Base-by-base conservation (phyloP, 352 stramenopile species). In the Phytophthora hibernalis region DNA sequence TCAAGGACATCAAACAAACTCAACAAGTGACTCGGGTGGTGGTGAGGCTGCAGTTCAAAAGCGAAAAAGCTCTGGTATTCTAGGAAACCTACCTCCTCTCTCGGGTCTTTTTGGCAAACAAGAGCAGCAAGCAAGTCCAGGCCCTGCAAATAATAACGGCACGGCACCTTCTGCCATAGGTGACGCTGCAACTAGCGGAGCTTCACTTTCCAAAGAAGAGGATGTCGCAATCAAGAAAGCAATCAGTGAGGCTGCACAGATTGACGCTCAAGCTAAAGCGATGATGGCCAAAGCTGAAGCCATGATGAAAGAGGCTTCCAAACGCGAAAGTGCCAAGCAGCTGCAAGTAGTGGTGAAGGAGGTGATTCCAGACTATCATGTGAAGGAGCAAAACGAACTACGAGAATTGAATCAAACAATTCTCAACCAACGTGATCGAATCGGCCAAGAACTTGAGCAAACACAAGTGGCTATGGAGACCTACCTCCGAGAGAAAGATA, bases 281-380 rank as follows among this genome's bases (percentile, higher is more conserved):
- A 93, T 93, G 83, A 93, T 95, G 83, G 68, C 68, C 16, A 85
- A 79, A 50, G 87, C 82, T 0, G 70, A 94, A 65, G 48, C 68
- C 18, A 80, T 94, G 66, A 90, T 93, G 72, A 55, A 79, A 26
- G 80, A 93, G 42, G 84, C 85, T 8, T 70, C 81, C 22, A 51
- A 68, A 26, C 73, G 72, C 10, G 64, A 83, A 31, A 61, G 74
- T 11, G 64, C 62, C 2, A 74, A 82, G 18, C 68, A 82, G 15
- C 64, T 87, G 2, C 73, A 95, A 49, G 83, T 91, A 4, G 82
- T 92, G 6, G 81, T 92, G 20, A 89, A 89, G 35, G 84, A 95
- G 59, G 82, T 92, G n/a, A 85, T 95, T 33, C 80, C 87, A 6
- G 85, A 91, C 43, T 50, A 74, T 2, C 85, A 93, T 43, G 65